Evolutionary conservation across 306 rosid species (phyloP).

Genomic region (Cucurbita moschata): DNA sequence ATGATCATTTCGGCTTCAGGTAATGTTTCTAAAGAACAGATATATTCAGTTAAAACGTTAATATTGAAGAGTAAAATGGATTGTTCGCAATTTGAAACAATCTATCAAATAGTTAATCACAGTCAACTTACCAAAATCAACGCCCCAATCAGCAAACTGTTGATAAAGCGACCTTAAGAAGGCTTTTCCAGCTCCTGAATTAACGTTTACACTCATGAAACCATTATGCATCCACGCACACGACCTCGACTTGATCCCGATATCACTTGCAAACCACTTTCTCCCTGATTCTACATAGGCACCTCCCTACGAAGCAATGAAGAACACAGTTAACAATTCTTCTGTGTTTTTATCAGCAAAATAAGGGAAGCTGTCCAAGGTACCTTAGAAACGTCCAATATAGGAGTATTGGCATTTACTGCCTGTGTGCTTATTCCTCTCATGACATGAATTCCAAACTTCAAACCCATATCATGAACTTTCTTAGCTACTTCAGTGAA

Average conservation of each 20-base stretch:
- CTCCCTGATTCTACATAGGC: conserved; percentile 54
- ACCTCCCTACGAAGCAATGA: conserved; percentile 32
- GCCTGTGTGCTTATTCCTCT: conserved; percentile 98
- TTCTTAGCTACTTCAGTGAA: conserved; percentile 49
- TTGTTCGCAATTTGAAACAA: not conserved
- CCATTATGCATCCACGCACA: conserved; percentile 88
- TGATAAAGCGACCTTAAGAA: conserved; percentile 68
- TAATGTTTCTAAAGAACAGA: not conserved
- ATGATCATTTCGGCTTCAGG: not conserved
- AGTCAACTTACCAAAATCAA: conserved; percentile 61
- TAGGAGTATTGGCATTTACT: conserved; percentile 79
- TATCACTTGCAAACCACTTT: conserved; percentile 74
- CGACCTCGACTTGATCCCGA: conserved; percentile 49
- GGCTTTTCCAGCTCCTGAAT: conserved; percentile 75
- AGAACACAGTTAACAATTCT: not conserved
- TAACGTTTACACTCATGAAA: conserved; percentile 81
- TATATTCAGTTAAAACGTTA: not conserved
- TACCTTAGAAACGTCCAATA: conserved; percentile 60
- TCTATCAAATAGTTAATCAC: not conserved
- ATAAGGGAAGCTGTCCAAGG: not conserved
- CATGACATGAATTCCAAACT: conserved; percentile 95
- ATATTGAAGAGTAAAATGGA: not conserved
- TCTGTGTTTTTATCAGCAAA: not conserved
- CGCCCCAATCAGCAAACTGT: conserved; percentile 92
- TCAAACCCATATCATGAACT: conserved; percentile 77